A percentile compares a stretch with the other conserved stretches of the same genome.
These are phyloP conservation scores for Aureobasidium sp. DNA, from an alignment of 2,329 filamentous ascomycete species.

Conservation along the genomic window DNA sequence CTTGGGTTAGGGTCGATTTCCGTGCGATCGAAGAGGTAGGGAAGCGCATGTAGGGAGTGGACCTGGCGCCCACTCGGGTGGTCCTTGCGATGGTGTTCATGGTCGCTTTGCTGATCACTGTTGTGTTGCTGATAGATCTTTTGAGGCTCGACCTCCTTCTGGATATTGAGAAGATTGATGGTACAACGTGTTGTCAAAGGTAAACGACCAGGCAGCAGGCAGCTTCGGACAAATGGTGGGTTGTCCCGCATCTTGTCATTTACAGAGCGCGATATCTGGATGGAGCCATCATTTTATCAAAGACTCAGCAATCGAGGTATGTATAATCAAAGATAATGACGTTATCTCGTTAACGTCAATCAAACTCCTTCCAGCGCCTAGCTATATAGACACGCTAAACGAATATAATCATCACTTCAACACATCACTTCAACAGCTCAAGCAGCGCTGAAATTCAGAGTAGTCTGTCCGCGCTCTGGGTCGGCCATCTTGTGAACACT, in stretches of 20 bases:
- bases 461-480: constrained; percentile 45
- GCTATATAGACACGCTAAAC: not conserved
- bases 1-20: constrained; percentile 4
- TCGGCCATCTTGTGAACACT: constrained; percentile 63
- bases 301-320: not conserved
- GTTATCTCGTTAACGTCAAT: not conserved
- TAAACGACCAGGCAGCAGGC: not conserved
- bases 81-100: not conserved
- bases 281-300: not conserved
- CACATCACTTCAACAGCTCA: not conserved
- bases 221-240: not conserved
- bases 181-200: not conserved
- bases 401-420: not conserved
- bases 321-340: not conserved
- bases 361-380: constrained; percentile 8
- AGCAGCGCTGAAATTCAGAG: constrained; percentile 23
- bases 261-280: not conserved
- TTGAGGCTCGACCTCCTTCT: too few relatives aligned
- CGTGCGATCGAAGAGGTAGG: not conserved
- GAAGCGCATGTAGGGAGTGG: not conserved
- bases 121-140: not conserved
- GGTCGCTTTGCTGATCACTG: not conserved
- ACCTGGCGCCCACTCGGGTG: not conserved
- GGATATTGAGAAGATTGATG: not conserved
- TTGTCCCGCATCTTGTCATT: not conserved